phyloP scores from a whole-genome alignment of 2,329 filamentous ascomycete species.

The Ramularia collo-cygni region DNA sequence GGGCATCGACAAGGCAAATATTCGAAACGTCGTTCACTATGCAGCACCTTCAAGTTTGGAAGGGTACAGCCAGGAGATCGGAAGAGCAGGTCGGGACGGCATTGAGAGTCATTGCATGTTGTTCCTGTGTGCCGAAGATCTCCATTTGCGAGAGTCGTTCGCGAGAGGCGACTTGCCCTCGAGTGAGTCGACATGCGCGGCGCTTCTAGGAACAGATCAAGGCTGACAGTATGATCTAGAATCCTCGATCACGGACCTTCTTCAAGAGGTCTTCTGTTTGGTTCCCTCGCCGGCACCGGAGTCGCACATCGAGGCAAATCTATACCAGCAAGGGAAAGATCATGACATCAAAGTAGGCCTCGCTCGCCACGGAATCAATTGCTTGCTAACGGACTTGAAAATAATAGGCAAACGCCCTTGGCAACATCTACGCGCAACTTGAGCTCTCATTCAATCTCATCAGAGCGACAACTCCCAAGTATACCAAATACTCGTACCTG shows the following conservation, averaged over 20 bases:
- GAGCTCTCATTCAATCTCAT: slow-evolving; percentile 53
- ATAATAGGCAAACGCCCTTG: slow-evolving; percentile 36
- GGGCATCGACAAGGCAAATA: slow-evolving; percentile 97
- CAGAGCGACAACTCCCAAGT: slow-evolving; percentile 52
- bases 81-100: slow-evolving; percentile 86
- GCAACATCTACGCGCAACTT: slow-evolving; percentile 53
- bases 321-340: slow-evolving; percentile 40
- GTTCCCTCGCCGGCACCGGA: slow-evolving; percentile 6
- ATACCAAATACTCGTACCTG: slow-evolving; percentile 49
- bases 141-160: slow-evolving; percentile 54
- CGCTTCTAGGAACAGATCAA: slow-evolving; percentile 45
- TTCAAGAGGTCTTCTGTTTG: slow-evolving; percentile 46
- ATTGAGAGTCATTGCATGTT: slow-evolving; percentile 51
- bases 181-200: slow-evolving; percentile 17
- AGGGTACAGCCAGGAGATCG: slow-evolving; percentile 97
- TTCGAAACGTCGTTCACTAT: slow-evolving; percentile 92
- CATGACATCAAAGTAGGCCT: slow-evolving; percentile 46
- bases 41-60: slow-evolving; percentile 89
- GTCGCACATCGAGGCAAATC: slow-evolving; percentile 38
- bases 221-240: too few relatives aligned
- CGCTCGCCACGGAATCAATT: too few relatives aligned
- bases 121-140: slow-evolving; percentile 51
- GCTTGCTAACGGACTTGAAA: slow-evolving; percentile 1
- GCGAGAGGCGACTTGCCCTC: slow-evolving; percentile 51
- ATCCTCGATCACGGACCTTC: too few relatives aligned